phyloP scores from a whole-genome alignment of 257 asterid genomes.

The Penstemon barbatus region DNA sequence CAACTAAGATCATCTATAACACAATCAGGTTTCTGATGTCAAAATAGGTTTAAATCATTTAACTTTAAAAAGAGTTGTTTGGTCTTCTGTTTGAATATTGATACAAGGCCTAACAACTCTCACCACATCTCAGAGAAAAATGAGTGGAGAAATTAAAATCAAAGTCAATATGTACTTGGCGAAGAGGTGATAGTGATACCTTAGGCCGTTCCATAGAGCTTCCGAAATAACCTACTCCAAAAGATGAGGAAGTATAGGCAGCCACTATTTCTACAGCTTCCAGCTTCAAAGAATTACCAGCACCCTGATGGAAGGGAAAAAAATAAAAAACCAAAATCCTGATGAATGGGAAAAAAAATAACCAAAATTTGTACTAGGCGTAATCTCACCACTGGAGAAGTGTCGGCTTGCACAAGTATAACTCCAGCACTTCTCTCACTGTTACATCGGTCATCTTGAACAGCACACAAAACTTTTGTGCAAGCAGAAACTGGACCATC shows the following conservation, averaged over 20 bases:
- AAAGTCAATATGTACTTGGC: not conserved
- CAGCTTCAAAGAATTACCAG: conserved; percentile 38
- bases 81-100: not conserved
- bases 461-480: conserved; percentile 49
- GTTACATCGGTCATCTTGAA: conserved; percentile 39
- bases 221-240: conserved; percentile 91
- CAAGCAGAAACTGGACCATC: conserved; percentile 84
- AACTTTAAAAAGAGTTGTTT: not conserved
- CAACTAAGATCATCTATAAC: not conserved
- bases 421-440: conserved; percentile 71
- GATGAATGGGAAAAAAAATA: not conserved
- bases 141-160: not conserved
- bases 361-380: conserved; percentile 15
- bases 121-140: not conserved
- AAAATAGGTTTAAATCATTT: not conserved
- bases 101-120: not conserved
- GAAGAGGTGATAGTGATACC: conserved; percentile 41
- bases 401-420: conserved; percentile 74
- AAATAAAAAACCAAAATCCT: conserved; percentile 12
- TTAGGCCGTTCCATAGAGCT: conserved; percentile 81
- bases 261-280: conserved; percentile 84
- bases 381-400: conserved; percentile 47
- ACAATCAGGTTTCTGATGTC: not conserved
- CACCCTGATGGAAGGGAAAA: conserved; percentile 38
- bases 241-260: conserved; percentile 72